These are phyloP conservation scores for Arachis stenosperma DNA, from an alignment of 306 rosid species.

Conservation along the genomic window DNA sequence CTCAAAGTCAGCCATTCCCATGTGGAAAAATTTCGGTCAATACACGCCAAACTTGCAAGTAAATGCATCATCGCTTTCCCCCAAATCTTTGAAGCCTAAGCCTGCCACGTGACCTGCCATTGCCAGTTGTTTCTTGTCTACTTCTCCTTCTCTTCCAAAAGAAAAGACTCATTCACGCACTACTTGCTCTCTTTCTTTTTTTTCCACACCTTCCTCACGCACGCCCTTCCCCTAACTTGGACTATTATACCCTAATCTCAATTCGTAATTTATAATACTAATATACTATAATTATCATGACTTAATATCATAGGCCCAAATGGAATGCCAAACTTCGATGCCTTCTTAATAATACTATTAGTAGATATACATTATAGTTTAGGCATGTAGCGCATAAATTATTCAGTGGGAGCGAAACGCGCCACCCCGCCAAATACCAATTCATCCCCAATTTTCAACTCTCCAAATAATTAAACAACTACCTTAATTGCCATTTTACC, in stretches of 20 bases:
- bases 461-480: not conserved
- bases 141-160: not conserved
- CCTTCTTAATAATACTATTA: not conserved
- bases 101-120: not conserved
- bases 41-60: not conserved
- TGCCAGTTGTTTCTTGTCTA: not conserved
- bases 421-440: not conserved
- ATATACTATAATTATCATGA: too few relatives aligned
- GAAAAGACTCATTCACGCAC: not conserved
- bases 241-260: not conserved
- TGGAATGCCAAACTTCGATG: not conserved
- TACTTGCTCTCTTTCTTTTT: not conserved
- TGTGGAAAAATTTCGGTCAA: constrained; percentile 20
- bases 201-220: not conserved
- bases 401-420: not conserved
- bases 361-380: not conserved
- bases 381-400: not conserved
- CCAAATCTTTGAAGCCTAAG: not conserved
- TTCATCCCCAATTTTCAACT: not conserved
- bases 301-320: not conserved
- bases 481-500: too few relatives aligned
- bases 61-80: not conserved
- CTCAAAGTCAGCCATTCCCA: constrained; percentile 18
- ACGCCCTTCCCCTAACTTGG: not conserved
- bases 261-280: too few relatives aligned